phyloP scores from a whole-genome alignment of 2,329 filamentous ascomycete species.

The Dryadomyces sulphureus region DNA sequence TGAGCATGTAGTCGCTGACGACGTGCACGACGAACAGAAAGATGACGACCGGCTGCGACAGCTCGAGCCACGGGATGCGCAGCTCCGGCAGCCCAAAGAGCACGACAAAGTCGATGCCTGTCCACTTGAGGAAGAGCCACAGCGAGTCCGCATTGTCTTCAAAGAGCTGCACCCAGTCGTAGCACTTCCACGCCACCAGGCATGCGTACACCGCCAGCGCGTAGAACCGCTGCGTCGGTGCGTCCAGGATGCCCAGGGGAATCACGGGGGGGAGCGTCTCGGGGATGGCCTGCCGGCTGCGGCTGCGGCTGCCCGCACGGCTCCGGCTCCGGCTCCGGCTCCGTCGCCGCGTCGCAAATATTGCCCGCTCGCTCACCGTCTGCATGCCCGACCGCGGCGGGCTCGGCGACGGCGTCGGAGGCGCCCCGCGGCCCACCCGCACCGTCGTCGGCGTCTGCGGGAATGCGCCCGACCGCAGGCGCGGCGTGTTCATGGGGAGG shows the following conservation, averaged over 20 bases:
- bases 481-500: conserved; percentile 14
- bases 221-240: conserved; percentile 81
- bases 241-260: conserved; percentile 68
- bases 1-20: conserved; percentile 66
- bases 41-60: conserved; percentile 61
- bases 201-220: conserved; percentile 64
- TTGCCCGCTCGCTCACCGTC: not conserved
- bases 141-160: conserved; percentile 79
- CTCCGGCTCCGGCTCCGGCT: not conserved
- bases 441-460: conserved; percentile 12
- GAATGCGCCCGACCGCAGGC: conserved; percentile 14
- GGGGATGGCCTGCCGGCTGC: conserved; percentile 27
- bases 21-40: conserved; percentile 58
- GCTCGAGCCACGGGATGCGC: conserved; percentile 92
- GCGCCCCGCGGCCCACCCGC: conserved; percentile 7
- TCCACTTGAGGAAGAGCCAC: conserved; percentile 88
- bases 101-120: conserved; percentile 70
- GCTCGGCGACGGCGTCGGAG: conserved; percentile 12
- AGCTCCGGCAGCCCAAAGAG: conserved; percentile 76
- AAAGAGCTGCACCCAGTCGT: conserved; percentile 67
- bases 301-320: not conserved
- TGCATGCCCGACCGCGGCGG: not conserved
- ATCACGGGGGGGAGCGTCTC: conserved; percentile 47
- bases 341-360: not conserved
- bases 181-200: conserved; percentile 70